A percentile compares a stretch with the other conserved stretches of the same genome.
Conservation (phyloP, 2,329 filamentous ascomycete species). For the Mycocentrospora acerina region DNA sequence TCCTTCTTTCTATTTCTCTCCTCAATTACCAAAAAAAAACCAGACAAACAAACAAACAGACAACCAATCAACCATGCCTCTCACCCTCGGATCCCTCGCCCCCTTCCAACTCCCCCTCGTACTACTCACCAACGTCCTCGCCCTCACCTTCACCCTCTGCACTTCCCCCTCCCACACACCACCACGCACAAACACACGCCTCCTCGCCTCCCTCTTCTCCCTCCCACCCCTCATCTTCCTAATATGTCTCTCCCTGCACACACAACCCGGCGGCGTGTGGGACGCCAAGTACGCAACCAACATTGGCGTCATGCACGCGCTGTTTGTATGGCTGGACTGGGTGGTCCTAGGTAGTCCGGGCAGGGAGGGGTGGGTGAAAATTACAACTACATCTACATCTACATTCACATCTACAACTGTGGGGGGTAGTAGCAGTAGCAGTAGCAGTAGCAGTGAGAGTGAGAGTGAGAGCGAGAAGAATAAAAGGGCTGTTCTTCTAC, state of each 20-base stretch:
- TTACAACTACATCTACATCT: conserved; percentile 12
- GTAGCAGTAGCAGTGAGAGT: too few relatives aligned
- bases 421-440: too few relatives aligned
- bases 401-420: too few relatives aligned
- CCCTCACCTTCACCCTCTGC: conserved; percentile 18
- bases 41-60: too few relatives aligned
- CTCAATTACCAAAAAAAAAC: too few relatives aligned
- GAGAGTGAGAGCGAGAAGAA: conserved; percentile 1
- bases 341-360: conserved; percentile 24
- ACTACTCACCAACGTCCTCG: conserved; percentile 11
- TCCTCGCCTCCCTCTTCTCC: conserved; percentile 10
- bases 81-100: conserved; percentile 11
- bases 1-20: too few relatives aligned
- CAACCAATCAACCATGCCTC: conserved; percentile 1
- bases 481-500: too few relatives aligned
- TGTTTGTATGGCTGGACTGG: conserved; percentile 23
- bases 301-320: conserved; percentile 3
- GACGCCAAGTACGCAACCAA: conserved; percentile 16
- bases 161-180: too few relatives aligned
- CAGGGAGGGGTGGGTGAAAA: conserved; percentile 26
- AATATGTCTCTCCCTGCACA: conserved; percentile 16
- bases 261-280: conserved; percentile 12
- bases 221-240: conserved; percentile 19
- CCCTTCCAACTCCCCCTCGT: conserved; percentile 17
- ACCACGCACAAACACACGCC: too few relatives aligned